A percentile compares a stretch with the other conserved stretches of the same genome.
Evolutionary conservation across 169 alveolate species (phyloP).

Genomic region (Fabrea salina): DNA sequence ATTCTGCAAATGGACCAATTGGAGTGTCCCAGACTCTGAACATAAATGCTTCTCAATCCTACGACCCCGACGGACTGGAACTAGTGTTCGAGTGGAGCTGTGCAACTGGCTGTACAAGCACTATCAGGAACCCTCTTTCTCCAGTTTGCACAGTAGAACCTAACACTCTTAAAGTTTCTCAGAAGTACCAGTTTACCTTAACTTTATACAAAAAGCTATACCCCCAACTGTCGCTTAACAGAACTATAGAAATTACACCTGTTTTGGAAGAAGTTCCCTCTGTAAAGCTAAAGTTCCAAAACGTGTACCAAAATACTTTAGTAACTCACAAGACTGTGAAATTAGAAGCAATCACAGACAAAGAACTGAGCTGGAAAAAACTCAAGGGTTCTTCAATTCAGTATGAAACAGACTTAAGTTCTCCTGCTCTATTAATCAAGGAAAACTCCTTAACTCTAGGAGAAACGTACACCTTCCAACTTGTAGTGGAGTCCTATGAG

Average conservation of each 20-base stretch:
- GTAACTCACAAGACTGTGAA: no score
- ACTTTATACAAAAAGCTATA: not conserved
- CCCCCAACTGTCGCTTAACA: no score
- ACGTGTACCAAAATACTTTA: no score
- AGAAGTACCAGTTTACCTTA: not conserved
- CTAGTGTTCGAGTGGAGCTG: not conserved
- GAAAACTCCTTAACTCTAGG: not conserved
- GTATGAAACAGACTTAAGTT: not conserved
- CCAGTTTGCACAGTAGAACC: not conserved
- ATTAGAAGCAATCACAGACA: no score
- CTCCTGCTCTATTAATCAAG: not conserved
- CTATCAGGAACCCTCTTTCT: not conserved
- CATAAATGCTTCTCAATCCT: not conserved
- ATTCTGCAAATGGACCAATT: not conserved
- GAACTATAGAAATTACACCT: not conserved
- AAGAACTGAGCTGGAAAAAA: no score
- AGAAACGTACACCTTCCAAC: not conserved
- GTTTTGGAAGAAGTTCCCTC: not conserved
- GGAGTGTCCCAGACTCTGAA: not conserved
- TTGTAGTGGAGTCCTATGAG: not conserved
- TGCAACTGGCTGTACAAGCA: not conserved
- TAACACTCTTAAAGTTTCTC: not conserved
- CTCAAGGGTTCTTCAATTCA: not conserved
- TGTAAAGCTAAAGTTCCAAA: not conserved
- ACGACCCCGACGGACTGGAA: not conserved